These are phyloP conservation scores for Pseudocercospora ulei DNA, from an alignment of 2,329 filamentous ascomycete species.

Conservation along the genomic window DNA sequence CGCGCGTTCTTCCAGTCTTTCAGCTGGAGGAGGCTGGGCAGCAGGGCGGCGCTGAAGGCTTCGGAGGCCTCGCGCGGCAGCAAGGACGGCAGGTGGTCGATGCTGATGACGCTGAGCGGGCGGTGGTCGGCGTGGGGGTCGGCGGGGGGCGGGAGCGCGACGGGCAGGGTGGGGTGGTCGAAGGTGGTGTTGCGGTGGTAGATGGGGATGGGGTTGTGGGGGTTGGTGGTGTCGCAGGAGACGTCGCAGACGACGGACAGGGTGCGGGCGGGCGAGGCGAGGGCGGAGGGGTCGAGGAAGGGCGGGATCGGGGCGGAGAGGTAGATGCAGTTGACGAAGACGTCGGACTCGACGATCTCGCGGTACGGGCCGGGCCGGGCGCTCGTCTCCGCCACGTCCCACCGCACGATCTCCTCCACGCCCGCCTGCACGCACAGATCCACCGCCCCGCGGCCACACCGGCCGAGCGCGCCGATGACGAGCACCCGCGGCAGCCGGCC, in stretches of 20 bases:
- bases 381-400: constrained; percentile 72
- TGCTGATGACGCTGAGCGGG: constrained; percentile 69
- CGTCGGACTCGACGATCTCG: constrained; percentile 37
- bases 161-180: constrained; percentile 71
- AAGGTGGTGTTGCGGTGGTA: constrained; percentile 82
- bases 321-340: constrained; percentile 77
- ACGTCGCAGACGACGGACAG: constrained; percentile 65
- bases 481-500: constrained; percentile 63
- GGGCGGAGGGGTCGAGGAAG: constrained; percentile 63
- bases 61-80: constrained; percentile 80
- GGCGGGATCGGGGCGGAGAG: constrained; percentile 67
- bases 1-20: constrained; percentile 61
- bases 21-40: constrained; percentile 67
- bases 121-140: constrained; percentile 39
- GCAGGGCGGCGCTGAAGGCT: constrained; percentile 66
- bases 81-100: constrained; percentile 75
- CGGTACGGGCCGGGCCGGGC: constrained; percentile 44
- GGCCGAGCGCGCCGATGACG: constrained; percentile 66
- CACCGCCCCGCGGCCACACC: constrained; percentile 76
- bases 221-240: constrained; percentile 63
- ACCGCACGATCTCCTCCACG: constrained; percentile 59
- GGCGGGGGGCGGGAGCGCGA: constrained; percentile 52
- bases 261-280: constrained; percentile 58
- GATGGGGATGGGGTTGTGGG: constrained; percentile 65
- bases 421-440: constrained; percentile 69